Evolutionary conservation across 257 asterid species (phyloP).

Genomic region (Penstemon barbatus): DNA sequence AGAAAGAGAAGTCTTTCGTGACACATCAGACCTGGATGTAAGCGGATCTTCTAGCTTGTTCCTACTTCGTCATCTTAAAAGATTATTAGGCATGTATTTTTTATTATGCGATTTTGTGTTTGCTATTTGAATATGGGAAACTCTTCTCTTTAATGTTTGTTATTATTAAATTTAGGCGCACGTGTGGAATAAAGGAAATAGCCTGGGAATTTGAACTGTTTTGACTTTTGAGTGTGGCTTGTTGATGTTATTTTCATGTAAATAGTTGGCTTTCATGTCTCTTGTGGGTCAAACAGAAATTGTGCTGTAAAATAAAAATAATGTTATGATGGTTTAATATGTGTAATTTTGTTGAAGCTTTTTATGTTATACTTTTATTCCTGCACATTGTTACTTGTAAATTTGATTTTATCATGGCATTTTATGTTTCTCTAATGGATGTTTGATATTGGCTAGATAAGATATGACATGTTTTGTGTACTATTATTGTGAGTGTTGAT

Average conservation of each 20-base stretch:
- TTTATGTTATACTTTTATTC: not conserved
- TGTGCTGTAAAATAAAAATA: conserved; percentile 39
- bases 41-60: conserved; percentile 29
- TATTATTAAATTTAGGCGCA: conserved; percentile 23
- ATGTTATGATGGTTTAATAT: conserved; percentile 32
- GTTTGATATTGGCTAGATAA: too few relatives aligned
- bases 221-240: conserved; percentile 21
- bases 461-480: too few relatives aligned
- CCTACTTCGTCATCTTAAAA: conserved; percentile 14
- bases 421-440: not conserved
- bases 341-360: conserved; percentile 10
- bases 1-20: conserved; percentile 41
- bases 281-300: conserved; percentile 27
- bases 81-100: conserved; percentile 20
- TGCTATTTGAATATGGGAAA: conserved; percentile 30
- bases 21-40: conserved; percentile 56
- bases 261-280: conserved; percentile 34
- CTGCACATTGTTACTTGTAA: not conserved
- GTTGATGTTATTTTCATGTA: conserved; percentile 39
- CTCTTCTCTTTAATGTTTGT: conserved; percentile 27
- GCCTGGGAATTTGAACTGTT: not conserved
- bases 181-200: conserved; percentile 43
- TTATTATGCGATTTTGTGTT: conserved; percentile 23
- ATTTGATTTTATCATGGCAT: conserved; percentile 11
- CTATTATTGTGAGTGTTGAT: not conserved